Evolutionary conservation across 345 rosid species (phyloP).

Genomic region (Kandelia obovata): DNA sequence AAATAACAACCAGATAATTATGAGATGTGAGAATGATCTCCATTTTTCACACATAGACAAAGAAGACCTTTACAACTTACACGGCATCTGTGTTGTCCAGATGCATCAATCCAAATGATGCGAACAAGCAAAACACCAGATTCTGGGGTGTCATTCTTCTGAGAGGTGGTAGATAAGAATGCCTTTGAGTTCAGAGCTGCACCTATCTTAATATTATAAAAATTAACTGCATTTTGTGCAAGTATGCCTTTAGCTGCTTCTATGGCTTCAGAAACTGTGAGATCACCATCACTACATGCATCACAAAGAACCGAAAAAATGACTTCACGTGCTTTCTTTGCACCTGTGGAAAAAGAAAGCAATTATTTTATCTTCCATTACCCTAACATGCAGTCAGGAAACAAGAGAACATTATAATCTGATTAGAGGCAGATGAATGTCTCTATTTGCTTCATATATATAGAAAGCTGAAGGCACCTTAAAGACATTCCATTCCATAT

Average conservation of each 20-base stretch:
- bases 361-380: neutral
- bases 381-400: constrained; percentile 9
- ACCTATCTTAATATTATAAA: constrained; percentile 56
- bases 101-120: constrained; percentile 79
- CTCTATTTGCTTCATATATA: neutral
- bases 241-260: constrained; percentile 79
- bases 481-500: constrained; percentile 13
- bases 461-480: neutral
- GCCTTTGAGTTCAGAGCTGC: constrained; percentile 26
- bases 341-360: constrained; percentile 44
- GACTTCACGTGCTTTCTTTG: constrained; percentile 75
- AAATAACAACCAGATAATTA: neutral
- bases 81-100: constrained; percentile 95
- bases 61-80: constrained; percentile 38
- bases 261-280: constrained; percentile 70
- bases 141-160: constrained; percentile 27
- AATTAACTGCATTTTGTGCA: constrained; percentile 50
- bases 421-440: neutral
- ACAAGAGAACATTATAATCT: neutral
- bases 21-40: neutral
- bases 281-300: constrained; percentile 68
- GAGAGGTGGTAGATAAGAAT: constrained; percentile 17
- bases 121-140: constrained; percentile 56
- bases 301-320: constrained; percentile 64
- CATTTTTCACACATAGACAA: constrained; percentile 6